Percentiles rank a stretch among this genome's conserved stretches.
These are phyloP conservation scores for Laguncularia racemosa DNA, from an alignment of 345 rosid genomes.

Conservation along the genomic window DNA sequence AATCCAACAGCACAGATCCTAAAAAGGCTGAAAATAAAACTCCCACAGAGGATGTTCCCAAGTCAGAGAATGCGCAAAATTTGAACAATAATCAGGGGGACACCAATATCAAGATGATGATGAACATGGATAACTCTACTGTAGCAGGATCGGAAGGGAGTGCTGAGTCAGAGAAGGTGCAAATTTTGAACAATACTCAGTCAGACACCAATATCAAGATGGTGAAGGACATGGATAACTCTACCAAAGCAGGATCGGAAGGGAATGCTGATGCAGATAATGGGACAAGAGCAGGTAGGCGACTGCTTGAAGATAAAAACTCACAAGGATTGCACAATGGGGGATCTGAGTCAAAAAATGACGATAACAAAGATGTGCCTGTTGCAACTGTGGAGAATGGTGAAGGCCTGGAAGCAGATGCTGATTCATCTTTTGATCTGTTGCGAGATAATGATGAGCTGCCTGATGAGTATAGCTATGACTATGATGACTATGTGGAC, in stretches of 20 bases:
- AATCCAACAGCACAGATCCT: conserved; percentile 29
- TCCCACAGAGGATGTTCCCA: conserved; percentile 21
- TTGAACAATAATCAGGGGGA: conserved; percentile 27
- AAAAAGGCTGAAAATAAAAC: conserved; percentile 32
- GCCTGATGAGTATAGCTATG: conserved; percentile 80
- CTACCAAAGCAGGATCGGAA: conserved; percentile 25
- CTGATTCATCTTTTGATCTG: conserved; percentile 87
- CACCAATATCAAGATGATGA: conserved; percentile 31
- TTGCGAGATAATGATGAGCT: conserved; percentile 88
- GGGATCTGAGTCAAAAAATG: conserved; percentile 37
- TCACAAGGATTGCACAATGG: conserved; percentile 39
- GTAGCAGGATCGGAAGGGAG: conserved; percentile 23
- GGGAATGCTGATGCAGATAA: conserved; percentile 31
- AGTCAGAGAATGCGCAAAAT: conserved; percentile 30
- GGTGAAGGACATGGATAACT: conserved; percentile 27
- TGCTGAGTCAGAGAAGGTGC: conserved; percentile 28
- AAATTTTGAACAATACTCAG: conserved; percentile 24
- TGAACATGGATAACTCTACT: conserved; percentile 29
- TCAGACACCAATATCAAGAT: conserved; percentile 29
- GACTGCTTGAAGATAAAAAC: conserved; percentile 62
- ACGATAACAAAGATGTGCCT: conserved; percentile 28
- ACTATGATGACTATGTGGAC: conserved; percentile 90
- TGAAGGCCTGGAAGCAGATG: conserved; percentile 75
- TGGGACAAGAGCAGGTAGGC: conserved; percentile 52
- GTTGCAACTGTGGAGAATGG: conserved; percentile 80